These are phyloP conservation scores for Cutaneotrichosporon dermatis DNA, from an alignment of 1,284 basidiomycete genomes.

Conservation along the genomic window DNA sequence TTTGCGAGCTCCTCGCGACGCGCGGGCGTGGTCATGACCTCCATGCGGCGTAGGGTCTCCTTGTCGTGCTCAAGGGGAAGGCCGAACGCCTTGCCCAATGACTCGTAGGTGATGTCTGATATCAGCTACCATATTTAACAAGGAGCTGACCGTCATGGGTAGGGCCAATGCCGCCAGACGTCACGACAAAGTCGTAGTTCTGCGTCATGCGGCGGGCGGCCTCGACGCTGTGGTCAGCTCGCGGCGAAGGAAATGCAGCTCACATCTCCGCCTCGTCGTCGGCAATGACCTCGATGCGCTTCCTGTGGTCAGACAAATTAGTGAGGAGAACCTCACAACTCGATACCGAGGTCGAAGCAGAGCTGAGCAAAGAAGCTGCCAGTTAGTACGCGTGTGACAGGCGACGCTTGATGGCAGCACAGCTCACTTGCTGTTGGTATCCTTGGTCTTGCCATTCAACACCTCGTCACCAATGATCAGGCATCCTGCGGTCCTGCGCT, in stretches of 20 bases:
- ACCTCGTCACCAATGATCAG: constrained; percentile 51
- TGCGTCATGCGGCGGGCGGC: constrained; percentile 76
- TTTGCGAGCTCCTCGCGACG: constrained; percentile 56
- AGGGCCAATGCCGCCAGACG: constrained; percentile 73
- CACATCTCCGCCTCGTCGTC: constrained; percentile 88
- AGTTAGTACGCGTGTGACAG: no score
- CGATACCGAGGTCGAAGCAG: constrained; percentile 81
- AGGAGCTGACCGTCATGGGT: constrained; percentile 66
- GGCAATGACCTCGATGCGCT: constrained; percentile 84
- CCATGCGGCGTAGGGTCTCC: constrained; percentile 78
- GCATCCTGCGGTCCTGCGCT: constrained; percentile 44
- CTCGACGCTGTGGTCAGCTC: constrained; percentile 60
- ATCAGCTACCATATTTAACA: background rate
- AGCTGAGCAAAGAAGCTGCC: constrained; percentile 71
- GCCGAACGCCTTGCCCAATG: constrained; percentile 78
- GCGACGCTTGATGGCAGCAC: no score
- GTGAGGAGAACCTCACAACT: constrained; percentile 56
- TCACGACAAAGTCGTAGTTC: constrained; percentile 82
- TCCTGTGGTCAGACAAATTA: constrained; percentile 52
- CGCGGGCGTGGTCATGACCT: constrained; percentile 55
- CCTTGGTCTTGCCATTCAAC: constrained; percentile 58
- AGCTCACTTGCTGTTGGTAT: constrained; percentile 61
- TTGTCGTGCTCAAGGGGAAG: constrained; percentile 69
- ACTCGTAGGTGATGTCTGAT: constrained; percentile 78
- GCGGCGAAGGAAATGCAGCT: constrained; percentile 30